phyloP scores from a whole-genome alignment of 2,329 filamentous ascomycete species.

The Escovopsis sp. region DNA sequence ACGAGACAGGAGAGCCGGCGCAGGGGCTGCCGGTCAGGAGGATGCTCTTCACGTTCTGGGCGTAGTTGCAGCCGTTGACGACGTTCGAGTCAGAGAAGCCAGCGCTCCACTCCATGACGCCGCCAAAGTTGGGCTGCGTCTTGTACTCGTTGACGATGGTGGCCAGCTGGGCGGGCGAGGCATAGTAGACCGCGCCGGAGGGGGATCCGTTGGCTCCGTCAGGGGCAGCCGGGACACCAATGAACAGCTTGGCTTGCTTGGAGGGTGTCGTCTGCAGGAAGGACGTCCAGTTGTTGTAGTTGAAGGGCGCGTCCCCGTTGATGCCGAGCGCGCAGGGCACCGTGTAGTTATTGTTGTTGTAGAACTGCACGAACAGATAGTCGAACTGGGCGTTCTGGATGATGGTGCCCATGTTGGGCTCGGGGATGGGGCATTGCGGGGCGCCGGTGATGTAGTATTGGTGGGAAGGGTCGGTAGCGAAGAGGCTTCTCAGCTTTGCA shows the following conservation, averaged over 20 bases:
- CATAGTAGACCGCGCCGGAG: constrained; percentile 13
- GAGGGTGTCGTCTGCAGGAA: constrained; percentile 14
- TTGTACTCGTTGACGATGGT: constrained; percentile 16
- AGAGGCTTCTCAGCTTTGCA: constrained; percentile 10
- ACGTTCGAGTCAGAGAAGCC: constrained; percentile 22
- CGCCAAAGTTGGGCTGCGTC: constrained; percentile 15
- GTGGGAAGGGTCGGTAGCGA: constrained; percentile 7
- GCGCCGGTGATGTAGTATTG: constrained; percentile 29
- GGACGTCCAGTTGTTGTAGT: constrained; percentile 18
- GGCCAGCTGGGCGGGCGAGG: constrained; percentile 10
- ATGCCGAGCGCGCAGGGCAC: constrained; percentile 9
- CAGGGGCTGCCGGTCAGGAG: constrained; percentile 3
- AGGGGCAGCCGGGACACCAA: constrained; percentile 17
- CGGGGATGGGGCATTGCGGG: constrained; percentile 25
- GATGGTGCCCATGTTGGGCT: constrained; percentile 24
- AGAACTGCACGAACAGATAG: constrained; percentile 27
- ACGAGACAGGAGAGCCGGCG: constrained; percentile 1
- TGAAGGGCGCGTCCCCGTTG: constrained; percentile 15
- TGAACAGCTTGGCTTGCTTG: constrained; percentile 17
- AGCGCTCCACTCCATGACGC: constrained; percentile 26
- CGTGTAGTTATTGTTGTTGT: constrained; percentile 26
- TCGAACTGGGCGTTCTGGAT: constrained; percentile 23
- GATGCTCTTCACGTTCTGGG: constrained; percentile 7
- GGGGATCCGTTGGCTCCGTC: constrained; percentile 7
- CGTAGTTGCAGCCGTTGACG: constrained; percentile 23